Conservation (phyloP, 345 rosid genomes). For the Streptanthus diversifolius region DNA sequence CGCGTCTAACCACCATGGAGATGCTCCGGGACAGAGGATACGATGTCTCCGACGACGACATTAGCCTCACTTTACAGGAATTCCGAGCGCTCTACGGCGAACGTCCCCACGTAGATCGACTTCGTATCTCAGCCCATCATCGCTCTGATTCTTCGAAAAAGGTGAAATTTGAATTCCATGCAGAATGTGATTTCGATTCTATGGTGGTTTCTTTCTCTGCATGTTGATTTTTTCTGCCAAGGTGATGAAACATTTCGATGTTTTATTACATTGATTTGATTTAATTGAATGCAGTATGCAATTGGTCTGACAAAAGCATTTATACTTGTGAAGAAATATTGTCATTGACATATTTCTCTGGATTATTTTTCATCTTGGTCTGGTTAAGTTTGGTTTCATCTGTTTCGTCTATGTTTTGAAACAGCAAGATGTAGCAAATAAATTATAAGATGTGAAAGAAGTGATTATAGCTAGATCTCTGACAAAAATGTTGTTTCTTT, state of each 20-base stretch:
- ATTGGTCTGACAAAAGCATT: neutral
- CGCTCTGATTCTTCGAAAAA: constrained; percentile 52
- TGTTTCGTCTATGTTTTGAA: neutral
- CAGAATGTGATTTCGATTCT: neutral
- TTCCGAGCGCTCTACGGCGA: constrained; percentile 50
- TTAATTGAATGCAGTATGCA: neutral
- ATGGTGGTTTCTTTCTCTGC: neutral
- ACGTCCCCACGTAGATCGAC: constrained; percentile 53
- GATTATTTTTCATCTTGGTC: neutral
- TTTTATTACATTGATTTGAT: neutral
- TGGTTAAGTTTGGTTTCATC: neutral
- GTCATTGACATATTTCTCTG: neutral
- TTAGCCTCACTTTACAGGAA: constrained; percentile 48
- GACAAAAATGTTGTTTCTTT: neutral
- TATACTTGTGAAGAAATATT: neutral
- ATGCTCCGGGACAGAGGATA: constrained; percentile 86
- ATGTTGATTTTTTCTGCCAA: constrained; percentile 18
- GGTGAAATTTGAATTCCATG: constrained; percentile 29
- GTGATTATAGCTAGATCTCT: neutral
- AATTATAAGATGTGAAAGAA: neutral
- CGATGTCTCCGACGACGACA: constrained; percentile 49
- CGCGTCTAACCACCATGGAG: constrained; percentile 71
- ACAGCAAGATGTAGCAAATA: neutral
- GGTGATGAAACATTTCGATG: neutral
- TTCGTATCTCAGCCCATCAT: constrained; percentile 53